phyloP scores from a whole-genome alignment of 805 yeast genomes.

The Torulaspora franciscae region DNA sequence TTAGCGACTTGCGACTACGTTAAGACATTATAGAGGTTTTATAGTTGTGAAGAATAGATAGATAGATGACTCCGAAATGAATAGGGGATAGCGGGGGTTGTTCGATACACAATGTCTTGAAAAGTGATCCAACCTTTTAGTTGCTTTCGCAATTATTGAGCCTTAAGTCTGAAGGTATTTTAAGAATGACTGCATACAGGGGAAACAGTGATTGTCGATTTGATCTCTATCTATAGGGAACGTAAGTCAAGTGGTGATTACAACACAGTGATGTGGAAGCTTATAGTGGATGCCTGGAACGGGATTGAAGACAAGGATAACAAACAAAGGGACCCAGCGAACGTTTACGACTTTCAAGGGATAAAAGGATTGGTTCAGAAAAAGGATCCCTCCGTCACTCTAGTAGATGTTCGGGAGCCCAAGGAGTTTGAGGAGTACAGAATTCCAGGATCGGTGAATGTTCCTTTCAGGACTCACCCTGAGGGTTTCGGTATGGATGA shows the following conservation, averaged over 20 bases:
- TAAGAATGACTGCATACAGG: not conserved
- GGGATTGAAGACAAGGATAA: constrained; percentile 16
- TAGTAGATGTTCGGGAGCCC: constrained; percentile 87
- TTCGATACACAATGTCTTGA: not conserved
- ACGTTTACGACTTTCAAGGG: constrained; percentile 45
- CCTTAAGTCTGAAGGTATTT: not conserved
- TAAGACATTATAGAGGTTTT: constrained; percentile 17
- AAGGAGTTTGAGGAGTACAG: constrained; percentile 62
- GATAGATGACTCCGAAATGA: not conserved
- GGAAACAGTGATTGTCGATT: not conserved
- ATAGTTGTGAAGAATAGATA: not conserved
- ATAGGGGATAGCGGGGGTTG: not conserved
- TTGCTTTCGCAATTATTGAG: not conserved
- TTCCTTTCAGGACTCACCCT: constrained; percentile 80
- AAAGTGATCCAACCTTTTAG: not conserved
- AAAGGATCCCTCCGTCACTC: constrained; percentile 43
- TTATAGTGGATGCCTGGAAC: constrained; percentile 28
- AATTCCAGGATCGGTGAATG: constrained; percentile 76
- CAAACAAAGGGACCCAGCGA: constrained; percentile 33
- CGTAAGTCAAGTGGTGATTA: not conserved
- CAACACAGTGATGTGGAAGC: constrained; percentile 22
- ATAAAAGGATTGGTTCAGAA: constrained; percentile 43
- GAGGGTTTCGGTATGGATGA: constrained; percentile 70
- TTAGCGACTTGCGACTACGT: constrained; percentile 45
- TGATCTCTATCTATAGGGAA: not conserved